phyloP scores from a whole-genome alignment of 129 eudicot species.

The Gnaphalium uliginosum region DNA sequence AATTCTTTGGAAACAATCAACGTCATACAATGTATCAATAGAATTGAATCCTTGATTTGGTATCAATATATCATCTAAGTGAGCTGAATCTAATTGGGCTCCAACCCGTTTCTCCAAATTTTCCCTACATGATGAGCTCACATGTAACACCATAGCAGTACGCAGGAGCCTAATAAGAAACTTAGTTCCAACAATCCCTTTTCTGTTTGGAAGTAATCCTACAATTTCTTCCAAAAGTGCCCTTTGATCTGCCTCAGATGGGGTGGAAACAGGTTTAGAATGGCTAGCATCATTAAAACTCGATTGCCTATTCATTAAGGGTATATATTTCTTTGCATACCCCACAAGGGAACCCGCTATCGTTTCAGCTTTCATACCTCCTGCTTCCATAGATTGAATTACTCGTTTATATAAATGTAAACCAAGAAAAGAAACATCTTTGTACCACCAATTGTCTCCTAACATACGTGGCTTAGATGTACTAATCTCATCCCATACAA shows the following conservation, averaged over 20 bases:
- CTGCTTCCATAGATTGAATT: slow-evolving; percentile 54
- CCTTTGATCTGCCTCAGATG: slow-evolving; percentile 78
- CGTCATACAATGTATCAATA: slow-evolving; percentile 68
- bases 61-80: slow-evolving; percentile 62
- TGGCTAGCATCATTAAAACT: slow-evolving; percentile 51
- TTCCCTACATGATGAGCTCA: slow-evolving; percentile 65
- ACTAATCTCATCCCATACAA: slow-evolving; percentile 63
- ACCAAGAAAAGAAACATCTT: slow-evolving; percentile 69
- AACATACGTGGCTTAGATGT: slow-evolving; percentile 35
- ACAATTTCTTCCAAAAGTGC: slow-evolving; percentile 81
- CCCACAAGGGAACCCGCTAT: slow-evolving; percentile 76
- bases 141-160: slow-evolving; percentile 69
- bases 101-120: slow-evolving; percentile 77
- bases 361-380: slow-evolving; percentile 63
- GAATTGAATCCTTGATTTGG: slow-evolving; percentile 73
- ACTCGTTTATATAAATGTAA: slow-evolving; percentile 62
- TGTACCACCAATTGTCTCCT: slow-evolving; percentile 79
- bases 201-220: slow-evolving; percentile 59
- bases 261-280: slow-evolving; percentile 46
- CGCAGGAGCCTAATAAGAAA: slow-evolving; percentile 66
- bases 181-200: slow-evolving; percentile 63
- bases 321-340: slow-evolving; percentile 72
- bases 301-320: slow-evolving; percentile 60
- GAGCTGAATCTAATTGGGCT: slow-evolving; percentile 69
- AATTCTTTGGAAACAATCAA: slow-evolving; percentile 89